These are phyloP conservation scores for Lactarius trivialis DNA, from an alignment of 768 basidiomycete genomes.

Conservation along the genomic window DNA sequence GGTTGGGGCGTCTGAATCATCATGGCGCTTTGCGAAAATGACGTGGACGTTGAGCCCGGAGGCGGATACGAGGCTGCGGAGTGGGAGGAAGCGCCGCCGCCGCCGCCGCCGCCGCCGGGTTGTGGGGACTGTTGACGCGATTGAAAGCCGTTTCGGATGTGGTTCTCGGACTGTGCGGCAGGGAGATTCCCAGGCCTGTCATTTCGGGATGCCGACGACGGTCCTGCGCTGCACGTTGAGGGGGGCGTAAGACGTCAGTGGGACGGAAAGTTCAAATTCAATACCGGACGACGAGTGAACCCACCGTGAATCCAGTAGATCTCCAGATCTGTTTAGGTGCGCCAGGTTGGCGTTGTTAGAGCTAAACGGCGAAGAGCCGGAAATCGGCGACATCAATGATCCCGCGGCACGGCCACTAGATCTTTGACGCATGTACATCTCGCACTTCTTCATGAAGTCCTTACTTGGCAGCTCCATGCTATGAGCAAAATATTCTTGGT, in stretches of 20 bases:
- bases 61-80: slow-evolving; percentile 12
- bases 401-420: slow-evolving; percentile 48
- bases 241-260: neutral
- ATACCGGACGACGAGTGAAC: neutral
- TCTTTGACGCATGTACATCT: slow-evolving; percentile 78
- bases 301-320: slow-evolving; percentile 19
- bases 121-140: slow-evolving; percentile 22
- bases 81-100: neutral
- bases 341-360: slow-evolving; percentile 28
- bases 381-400: slow-evolving; percentile 31
- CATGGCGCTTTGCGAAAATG: slow-evolving; percentile 38
- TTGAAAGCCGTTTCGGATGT: slow-evolving; percentile 21
- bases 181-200: slow-evolving; percentile 13
- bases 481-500: slow-evolving; percentile 88
- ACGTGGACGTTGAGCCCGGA: slow-evolving; percentile 31
- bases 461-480: slow-evolving; percentile 86
- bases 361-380: slow-evolving; percentile 35
- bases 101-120: neutral
- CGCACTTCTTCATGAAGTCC: slow-evolving; percentile 93
- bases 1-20: slow-evolving; percentile 39
- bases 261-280: neutral
- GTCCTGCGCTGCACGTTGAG: neutral
- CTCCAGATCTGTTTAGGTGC: slow-evolving; percentile 19
- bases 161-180: slow-evolving; percentile 13
- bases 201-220: slow-evolving; percentile 4